Base-by-base conservation (phyloP, 495 filamentous ascomycete genomes). In the Margaritispora aquatica region DNA sequence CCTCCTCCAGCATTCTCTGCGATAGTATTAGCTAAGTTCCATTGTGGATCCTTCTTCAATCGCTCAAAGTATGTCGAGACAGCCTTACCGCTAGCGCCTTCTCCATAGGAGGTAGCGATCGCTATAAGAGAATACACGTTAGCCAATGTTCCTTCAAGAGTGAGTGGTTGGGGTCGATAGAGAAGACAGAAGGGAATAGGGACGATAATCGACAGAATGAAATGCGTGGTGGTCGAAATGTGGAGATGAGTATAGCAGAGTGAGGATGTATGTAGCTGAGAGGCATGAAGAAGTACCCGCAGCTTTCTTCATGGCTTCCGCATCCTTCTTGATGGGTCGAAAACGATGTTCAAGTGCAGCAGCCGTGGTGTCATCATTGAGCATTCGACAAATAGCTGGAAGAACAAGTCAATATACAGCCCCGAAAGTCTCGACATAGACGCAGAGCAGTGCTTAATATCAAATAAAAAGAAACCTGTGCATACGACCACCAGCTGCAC, bases 331-430 rank as follows among this genome's bases (percentile, higher is more conserved):
- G 22, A 80, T 55, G 7, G 71, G 68, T 15, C 78, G 71, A 56
- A 82, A 70, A 13, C 71, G 72, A 58, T 80, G 77, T 24, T 80
- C 69, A 10, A 80, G 62, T 17, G 73, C 69, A 10, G 66, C 62
- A 13, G 24, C 63, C n/a, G 75, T 74, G 10, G 59, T 66, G 5
- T 65, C 67, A 31, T 71, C 74, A 57, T 66, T 64, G 22, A 60
- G 41, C 58, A 63, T 59, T 26, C 64, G 9, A 10, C 69, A 70
- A 36, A 74, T 71, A 27, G 58, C 72, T 75, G 59, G 21, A 29
- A 58, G 52, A 10, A 2, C 46, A 46, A 36, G 62, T 57, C 54
- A 57, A 64, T 57, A 59, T n/a, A 23, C 36, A 31, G 52, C n/a
- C 26, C 47, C 4, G 13, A 50, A 24, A 26, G 8, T 19, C 8